Evolutionary conservation across 73 alveolate genomes (phyloP).

Genomic region (Diophrys appendiculata): DNA sequence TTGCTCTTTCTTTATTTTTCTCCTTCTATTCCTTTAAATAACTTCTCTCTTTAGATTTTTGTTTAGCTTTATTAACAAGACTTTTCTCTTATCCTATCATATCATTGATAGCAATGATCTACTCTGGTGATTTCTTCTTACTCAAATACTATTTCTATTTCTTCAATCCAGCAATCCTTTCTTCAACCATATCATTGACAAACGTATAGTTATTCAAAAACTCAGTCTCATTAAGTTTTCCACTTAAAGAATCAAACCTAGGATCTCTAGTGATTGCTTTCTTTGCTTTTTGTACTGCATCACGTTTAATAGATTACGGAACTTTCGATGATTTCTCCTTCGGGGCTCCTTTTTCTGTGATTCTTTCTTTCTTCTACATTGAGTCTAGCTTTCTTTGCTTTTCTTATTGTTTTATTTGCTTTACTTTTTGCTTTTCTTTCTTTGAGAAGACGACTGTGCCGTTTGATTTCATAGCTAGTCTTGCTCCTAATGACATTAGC

Average conservation of each 20-base stretch:
- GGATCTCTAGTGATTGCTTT: background rate
- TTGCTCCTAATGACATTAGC: background rate
- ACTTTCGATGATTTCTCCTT: background rate
- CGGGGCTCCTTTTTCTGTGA: no score
- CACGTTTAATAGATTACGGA: background rate
- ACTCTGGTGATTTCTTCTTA: background rate
- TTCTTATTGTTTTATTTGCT: no score
- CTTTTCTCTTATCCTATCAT: background rate
- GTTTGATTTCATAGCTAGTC: background rate
- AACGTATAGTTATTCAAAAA: background rate
- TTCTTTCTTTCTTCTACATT: background rate
- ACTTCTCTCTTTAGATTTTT: background rate
- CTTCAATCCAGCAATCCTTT: background rate
- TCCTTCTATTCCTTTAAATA: background rate
- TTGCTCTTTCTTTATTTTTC: slow-evolving; percentile 8
- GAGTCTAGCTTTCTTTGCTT: background rate
- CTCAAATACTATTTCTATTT: background rate
- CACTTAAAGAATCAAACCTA: background rate
- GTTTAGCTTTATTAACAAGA: background rate
- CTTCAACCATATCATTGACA: background rate
- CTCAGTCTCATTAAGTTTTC: background rate
- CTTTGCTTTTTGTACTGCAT: background rate
- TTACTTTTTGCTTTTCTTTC: background rate
- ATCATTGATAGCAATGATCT: background rate
- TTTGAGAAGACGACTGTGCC: background rate